Conservation (phyloP, 768 basidiomycete species). For the Exidia glandulosa region DNA sequence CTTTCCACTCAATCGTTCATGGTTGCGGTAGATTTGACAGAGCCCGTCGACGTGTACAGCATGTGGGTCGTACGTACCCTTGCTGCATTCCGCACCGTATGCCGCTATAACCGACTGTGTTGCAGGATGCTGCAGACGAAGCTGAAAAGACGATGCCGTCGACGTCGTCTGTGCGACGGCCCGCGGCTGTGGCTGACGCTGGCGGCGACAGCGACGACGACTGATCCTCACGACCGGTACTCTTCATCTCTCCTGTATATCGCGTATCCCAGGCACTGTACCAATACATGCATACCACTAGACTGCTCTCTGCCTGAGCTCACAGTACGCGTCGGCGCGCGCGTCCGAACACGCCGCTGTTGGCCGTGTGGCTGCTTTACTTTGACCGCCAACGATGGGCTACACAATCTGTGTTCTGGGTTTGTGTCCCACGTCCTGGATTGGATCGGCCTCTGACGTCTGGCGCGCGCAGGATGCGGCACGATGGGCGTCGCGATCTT, state of each 20-base stretch:
- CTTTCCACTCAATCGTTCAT: conserved; percentile 7
- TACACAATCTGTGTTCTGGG: conserved; percentile 89
- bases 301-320: too few species aligned
- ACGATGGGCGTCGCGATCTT: conserved; percentile 97
- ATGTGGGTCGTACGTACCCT: conserved; percentile 59
- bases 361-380: not conserved
- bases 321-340: not conserved
- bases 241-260: too few species aligned
- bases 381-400: conserved; percentile 45
- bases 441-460: conserved; percentile 11
- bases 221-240: not conserved
- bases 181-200: not conserved
- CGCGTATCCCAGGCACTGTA: too few species aligned
- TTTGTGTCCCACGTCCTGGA: conserved; percentile 8
- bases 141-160: conserved; percentile 37
- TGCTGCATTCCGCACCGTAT: not conserved
- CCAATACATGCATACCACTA: too few species aligned
- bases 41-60: conserved; percentile 81
- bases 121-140: conserved; percentile 62
- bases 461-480: conserved; percentile 73
- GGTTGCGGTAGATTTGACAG: conserved; percentile 60
- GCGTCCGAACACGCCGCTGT: not conserved
- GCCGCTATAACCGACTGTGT: too few species aligned
- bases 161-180: not conserved
- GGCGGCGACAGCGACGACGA: not conserved